Conservation (phyloP, 371 early-diverging fungal genomes). For the Vairimorpha apis region DNA sequence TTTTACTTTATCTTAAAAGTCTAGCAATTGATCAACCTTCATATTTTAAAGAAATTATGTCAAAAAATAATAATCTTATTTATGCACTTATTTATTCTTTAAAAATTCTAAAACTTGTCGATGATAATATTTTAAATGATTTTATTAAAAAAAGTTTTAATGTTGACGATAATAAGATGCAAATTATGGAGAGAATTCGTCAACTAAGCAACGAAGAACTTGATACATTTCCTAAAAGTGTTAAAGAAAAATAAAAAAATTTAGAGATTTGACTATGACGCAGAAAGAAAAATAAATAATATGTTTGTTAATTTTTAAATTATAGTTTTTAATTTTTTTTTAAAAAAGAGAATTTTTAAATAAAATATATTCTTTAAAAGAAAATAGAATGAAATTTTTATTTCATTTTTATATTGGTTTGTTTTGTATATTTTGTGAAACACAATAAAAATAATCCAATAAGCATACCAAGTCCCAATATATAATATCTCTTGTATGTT, state of each 20-base stretch:
- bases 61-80: constrained; percentile 55
- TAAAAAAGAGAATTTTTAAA: too few species aligned
- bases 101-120: constrained; percentile 53
- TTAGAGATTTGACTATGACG: too few species aligned
- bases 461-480: constrained; percentile 9
- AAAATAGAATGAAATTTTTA: too few species aligned
- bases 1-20: constrained; percentile 60
- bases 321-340: too few species aligned
- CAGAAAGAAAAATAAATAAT: too few species aligned
- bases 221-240: constrained; percentile 40
- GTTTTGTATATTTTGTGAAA: too few species aligned
- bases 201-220: constrained; percentile 59
- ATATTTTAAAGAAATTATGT: constrained; percentile 58
- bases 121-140: constrained; percentile 36
- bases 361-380: too few species aligned
- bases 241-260: constrained; percentile 51
- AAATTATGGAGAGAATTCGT: constrained; percentile 59
- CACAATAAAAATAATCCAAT: too few species aligned
- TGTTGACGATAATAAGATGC: constrained; percentile 52
- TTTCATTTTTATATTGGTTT: too few species aligned
- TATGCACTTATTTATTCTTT: constrained; percentile 53
- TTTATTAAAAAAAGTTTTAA: constrained; percentile 55
- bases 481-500: constrained; percentile 3
- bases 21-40: constrained; percentile 61
- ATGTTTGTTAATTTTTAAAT: too few species aligned